Evolutionary conservation across 2,329 filamentous ascomycete genomes (phyloP).

Genomic region (Apiospora sp.): DNA sequence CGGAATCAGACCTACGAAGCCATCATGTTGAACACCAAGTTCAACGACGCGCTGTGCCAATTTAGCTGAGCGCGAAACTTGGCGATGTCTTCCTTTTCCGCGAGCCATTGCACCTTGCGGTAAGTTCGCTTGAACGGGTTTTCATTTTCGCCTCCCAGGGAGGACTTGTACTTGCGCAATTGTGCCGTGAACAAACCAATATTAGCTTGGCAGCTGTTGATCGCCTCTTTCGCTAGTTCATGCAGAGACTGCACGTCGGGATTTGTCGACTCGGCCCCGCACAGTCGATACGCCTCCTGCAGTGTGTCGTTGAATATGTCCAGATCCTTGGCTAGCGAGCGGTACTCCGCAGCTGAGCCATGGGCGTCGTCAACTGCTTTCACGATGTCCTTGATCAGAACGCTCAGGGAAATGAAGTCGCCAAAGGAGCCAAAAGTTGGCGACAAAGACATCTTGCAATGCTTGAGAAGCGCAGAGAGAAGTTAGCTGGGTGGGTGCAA

Average conservation of each 20-base stretch:
- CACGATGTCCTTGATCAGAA: conserved; percentile 10
- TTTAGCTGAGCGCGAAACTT: neutral
- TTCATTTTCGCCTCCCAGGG: neutral
- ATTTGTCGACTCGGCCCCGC: no score
- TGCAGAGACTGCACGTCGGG: neutral
- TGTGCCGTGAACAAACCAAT: neutral
- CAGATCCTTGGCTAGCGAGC: no score
- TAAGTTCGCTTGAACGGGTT: neutral
- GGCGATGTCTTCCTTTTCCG: neutral
- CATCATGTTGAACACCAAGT: no score
- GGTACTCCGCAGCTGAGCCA: neutral
- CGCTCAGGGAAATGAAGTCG: conserved; percentile 10
- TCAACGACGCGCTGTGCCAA: no score
- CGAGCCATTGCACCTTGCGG: neutral
- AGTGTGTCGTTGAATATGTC: no score
- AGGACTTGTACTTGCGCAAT: neutral
- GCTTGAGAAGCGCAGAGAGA: neutral
- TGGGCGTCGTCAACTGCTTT: neutral
- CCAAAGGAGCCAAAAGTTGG: conserved; percentile 16
- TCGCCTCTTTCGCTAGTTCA: neutral
- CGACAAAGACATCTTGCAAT: conserved; percentile 2
- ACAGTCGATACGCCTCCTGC: no score
- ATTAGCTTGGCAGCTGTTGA: neutral
- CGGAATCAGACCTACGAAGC: no score
- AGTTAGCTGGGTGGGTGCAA: neutral